Base-by-base conservation (phyloP, 2,329 filamentous ascomycete genomes). In the Botrytis tulipae region DNA sequence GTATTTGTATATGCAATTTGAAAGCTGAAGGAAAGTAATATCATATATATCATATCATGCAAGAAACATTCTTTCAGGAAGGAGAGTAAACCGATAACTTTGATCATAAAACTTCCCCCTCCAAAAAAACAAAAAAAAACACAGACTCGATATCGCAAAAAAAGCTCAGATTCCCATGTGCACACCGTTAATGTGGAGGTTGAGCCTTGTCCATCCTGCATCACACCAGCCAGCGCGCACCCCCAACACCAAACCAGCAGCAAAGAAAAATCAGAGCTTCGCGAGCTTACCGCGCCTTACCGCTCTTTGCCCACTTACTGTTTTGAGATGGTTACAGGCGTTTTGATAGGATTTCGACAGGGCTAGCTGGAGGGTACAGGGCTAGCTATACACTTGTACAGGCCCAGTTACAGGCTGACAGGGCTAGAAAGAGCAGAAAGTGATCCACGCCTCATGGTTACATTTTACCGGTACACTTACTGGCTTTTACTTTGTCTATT, bases 111-210 rank as follows among this genome's bases (percentile, higher is more conserved):
- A 60, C 18, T 29, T 57, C 3, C 51, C 51, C 51, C n/a, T 29
- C 51, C 6, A 61, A 60, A 10, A 4, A 10, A 12, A 22, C n/a
- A 61, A 61, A 25, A 37, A 61, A 61, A n/a, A 37, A 6, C 20
- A 37, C 22, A 61, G 29, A 35, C 35, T 61, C 37, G 51, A 57
- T 37, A 61, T 61, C 25, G 22, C 59, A 14, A 40, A 40, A 60
- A 61, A 61, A 61, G 59, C 59, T 61, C 59, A 61, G 59, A 61
- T 61, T 61, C 35, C 59, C 22, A 61, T 61, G 59, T 61, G 59
- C 59, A 40, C 59, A 61, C 35, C 59, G 35, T 37, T 61, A n/a
- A 60, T 61, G 59, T 40, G 59, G 59, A 61, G 59, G 59, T 40
- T 18, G 35, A 61, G 32, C 59, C 57, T 37, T 37, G 35, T 61